Base-by-base conservation (phyloP, 169 alveolate species). In the Cryptosporidium tyzzeri region DNA sequence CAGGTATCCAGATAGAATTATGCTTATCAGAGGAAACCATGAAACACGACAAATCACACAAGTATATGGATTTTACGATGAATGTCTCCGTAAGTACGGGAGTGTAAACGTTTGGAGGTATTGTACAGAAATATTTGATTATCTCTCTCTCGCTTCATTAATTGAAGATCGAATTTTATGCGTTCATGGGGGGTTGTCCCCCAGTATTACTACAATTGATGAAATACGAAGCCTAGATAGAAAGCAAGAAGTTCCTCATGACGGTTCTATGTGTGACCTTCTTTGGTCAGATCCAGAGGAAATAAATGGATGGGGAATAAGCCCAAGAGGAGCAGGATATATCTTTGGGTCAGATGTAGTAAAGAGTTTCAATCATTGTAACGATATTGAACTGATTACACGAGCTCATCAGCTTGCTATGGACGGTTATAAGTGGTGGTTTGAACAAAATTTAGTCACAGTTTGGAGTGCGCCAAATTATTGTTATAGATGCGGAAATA, bases 261-360 rank as follows among this genome's bases (percentile, higher is more conserved):
- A 98, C 92, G 99, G 99, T 7, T 99, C 99, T 2, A 98, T 99
- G 99, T 98, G 99, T 89, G 99, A 99, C 92, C 93, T 99, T 61
- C 96, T 99, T 94, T 99, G 99, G 99, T 96, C 99, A 45, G 99
- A 99, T 91, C 99, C 99, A 5, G 99, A 99, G 84, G 99, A 98
- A 61, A 96, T 96, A 70, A 92, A 94, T 69, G 99, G 99, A 51
- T 99, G 99, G 99, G 99, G 98, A n/a, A 96, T 97, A 50, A 95
- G 98, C 67, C 99, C 99, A 5, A 94, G 99, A 80, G 99, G 99
- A n/a, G 99, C 99, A 1, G 99, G 99, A 9, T 98, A 96, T 96
- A 95, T 98, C 55, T 99, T 99, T 92, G 99, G 99, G n/a, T 99
- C 97, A 33, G 99, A 98, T 91, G 96, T 96, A 21, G 97, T 96